Evolutionary conservation across 768 basidiomycete species (phyloP).

Genomic region (Suillus luteus): DNA sequence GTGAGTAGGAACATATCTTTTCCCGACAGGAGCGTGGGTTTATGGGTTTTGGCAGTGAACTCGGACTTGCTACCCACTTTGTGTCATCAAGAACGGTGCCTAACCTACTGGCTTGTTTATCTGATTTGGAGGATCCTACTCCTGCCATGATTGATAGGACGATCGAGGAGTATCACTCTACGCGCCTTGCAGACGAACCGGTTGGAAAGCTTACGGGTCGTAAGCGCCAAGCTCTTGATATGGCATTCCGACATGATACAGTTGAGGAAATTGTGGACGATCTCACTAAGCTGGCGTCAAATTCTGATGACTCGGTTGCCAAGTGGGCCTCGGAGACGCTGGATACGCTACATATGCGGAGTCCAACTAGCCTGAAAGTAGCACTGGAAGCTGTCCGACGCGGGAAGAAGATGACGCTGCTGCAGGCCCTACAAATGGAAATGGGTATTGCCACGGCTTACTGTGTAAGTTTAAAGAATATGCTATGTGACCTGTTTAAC

Average conservation of each 20-base stretch:
- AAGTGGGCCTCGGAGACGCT: constrained; percentile 79
- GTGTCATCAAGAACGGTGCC: constrained; percentile 78
- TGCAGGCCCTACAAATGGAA: constrained; percentile 79
- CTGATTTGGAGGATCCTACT: constrained; percentile 39
- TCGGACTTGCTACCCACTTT: constrained; percentile 93
- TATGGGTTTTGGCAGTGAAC: constrained; percentile 56
- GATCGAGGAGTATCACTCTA: constrained; percentile 62
- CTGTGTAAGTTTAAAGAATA: constrained; percentile 61
- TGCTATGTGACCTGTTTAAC: constrained; percentile 13
- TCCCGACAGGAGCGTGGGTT: constrained; percentile 11
- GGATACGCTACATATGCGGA: constrained; percentile 61
- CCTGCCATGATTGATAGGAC: constrained; percentile 62
- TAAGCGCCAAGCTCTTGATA: constrained; percentile 77
- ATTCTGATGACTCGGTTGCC: constrained; percentile 47
- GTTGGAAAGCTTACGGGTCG: constrained; percentile 56
- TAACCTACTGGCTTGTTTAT: constrained; percentile 67
- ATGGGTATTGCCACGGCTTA: constrained; percentile 86
- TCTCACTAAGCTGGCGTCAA: constrained; percentile 45
- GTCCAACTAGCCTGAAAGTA: constrained; percentile 92
- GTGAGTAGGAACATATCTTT: constrained; percentile 47
- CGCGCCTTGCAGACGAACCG: constrained; percentile 59
- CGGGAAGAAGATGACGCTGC: constrained; percentile 64
- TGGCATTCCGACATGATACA: constrained; percentile 68
- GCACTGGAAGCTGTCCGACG: constrained; percentile 77
- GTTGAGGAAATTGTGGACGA: constrained; percentile 70